Percentiles rank a stretch among this genome's conserved stretches.
Conservation (phyloP, 331 rosid genomes). For the Malus hybrid region DNA sequence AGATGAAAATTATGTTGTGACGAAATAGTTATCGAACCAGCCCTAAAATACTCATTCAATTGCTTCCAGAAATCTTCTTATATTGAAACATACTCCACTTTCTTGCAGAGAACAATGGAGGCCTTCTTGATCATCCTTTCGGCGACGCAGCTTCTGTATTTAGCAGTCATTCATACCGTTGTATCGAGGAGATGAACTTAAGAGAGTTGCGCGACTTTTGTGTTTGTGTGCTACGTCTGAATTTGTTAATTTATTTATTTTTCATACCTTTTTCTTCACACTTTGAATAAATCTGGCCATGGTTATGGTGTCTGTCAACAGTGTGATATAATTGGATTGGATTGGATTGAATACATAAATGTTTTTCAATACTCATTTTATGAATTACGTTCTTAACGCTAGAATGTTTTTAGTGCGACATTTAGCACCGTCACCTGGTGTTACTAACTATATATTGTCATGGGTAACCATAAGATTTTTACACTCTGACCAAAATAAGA, state of each 20-base stretch:
- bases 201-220: slow-evolving; percentile 10
- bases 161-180: slow-evolving; percentile 50
- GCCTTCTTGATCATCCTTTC: slow-evolving; percentile 86
- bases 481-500: background rate
- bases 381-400: background rate
- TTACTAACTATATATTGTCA: background rate
- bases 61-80: no score
- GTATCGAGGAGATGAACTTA: slow-evolving; percentile 24
- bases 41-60: background rate
- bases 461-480: background rate
- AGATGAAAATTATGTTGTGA: slow-evolving; percentile 5
- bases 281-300: slow-evolving; percentile 6
- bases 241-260: background rate
- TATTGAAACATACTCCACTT: background rate
- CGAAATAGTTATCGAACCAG: background rate
- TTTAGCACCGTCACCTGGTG: background rate
- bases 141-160: slow-evolving; percentile 64
- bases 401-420: no score
- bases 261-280: background rate
- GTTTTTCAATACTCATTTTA: background rate
- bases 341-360: slow-evolving; percentile 4
- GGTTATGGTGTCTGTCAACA: slow-evolving; percentile 27
- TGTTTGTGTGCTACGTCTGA: slow-evolving; percentile 17
- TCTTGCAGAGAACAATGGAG: slow-evolving; percentile 75
- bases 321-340: slow-evolving; percentile 17